Evolutionary conservation across 1,284 basidiomycete genomes (phyloP).

Genomic region (Hypsizygus ulmarius): DNA sequence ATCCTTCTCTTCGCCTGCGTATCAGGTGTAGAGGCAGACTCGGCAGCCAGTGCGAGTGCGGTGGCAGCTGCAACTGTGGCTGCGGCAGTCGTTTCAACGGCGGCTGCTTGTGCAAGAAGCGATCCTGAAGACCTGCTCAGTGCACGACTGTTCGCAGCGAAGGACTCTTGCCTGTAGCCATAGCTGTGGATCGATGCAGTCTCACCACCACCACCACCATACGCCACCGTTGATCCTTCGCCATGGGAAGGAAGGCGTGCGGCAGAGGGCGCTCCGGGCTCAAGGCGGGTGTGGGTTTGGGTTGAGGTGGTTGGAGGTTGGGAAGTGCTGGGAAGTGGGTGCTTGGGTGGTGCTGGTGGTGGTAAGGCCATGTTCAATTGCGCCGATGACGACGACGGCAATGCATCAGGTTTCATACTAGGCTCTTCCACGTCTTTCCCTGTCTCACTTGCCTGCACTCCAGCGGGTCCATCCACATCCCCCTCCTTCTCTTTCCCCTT

Average conservation of each 20-base stretch:
- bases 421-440: not conserved
- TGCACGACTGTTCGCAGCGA: slow-evolving; percentile 1
- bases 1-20: not conserved
- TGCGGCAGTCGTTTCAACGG: not conserved
- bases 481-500: no score
- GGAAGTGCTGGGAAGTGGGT: not conserved
- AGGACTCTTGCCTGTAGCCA: not conserved
- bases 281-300: slow-evolving; percentile 7
- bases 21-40: not conserved
- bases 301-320: not conserved
- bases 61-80: no score
- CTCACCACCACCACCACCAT: no score
- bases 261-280: slow-evolving; percentile 3
- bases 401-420: not conserved
- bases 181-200: not conserved
- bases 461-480: no score
- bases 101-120: not conserved
- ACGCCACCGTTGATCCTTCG: slow-evolving; percentile 5
- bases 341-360: not conserved
- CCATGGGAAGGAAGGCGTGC: not conserved
- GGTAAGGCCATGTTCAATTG: not conserved
- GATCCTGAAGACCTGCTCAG: slow-evolving; percentile 6
- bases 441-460: no score
- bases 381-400: not conserved
- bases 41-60: not conserved